Evolutionary conservation across 257 asterid genomes (phyloP).

Genomic region (Primulina eburnea): DNA sequence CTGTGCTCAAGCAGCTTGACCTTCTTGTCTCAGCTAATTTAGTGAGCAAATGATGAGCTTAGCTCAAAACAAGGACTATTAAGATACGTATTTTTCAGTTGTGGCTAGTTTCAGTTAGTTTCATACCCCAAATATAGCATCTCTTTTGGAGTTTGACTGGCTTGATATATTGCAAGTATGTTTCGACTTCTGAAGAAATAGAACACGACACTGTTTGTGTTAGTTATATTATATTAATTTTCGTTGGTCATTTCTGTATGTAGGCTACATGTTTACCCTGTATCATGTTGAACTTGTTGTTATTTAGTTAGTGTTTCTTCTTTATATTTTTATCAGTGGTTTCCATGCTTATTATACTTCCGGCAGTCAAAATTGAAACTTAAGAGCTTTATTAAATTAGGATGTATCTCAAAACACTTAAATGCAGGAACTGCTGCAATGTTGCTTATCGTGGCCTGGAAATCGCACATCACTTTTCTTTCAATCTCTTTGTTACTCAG

Average conservation of each 20-base stretch:
- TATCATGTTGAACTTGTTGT: slow-evolving; percentile 1
- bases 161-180: not conserved
- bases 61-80: not conserved
- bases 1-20: no score
- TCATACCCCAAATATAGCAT: slow-evolving; percentile 10
- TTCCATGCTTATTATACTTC: slow-evolving; percentile 23
- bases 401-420: slow-evolving; percentile 19
- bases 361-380: slow-evolving; percentile 11
- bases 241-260: not conserved
- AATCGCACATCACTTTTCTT: slow-evolving; percentile 63
- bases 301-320: slow-evolving; percentile 13
- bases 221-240: not conserved
- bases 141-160: not conserved
- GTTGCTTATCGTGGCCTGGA: slow-evolving; percentile 94
- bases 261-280: slow-evolving; percentile 5
- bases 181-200: slow-evolving; percentile 5
- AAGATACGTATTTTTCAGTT: not conserved
- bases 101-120: slow-evolving; percentile 9
- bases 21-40: slow-evolving; percentile 1
- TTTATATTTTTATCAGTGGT: slow-evolving; percentile 13
- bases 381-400: slow-evolving; percentile 15
- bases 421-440: slow-evolving; percentile 91
- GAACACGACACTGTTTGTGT: not conserved
- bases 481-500: slow-evolving; percentile 77
- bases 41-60: slow-evolving; percentile 8